Conservation (phyloP, 2,329 filamentous ascomycete genomes). For the Fonsecaea pedrosoi region DNA sequence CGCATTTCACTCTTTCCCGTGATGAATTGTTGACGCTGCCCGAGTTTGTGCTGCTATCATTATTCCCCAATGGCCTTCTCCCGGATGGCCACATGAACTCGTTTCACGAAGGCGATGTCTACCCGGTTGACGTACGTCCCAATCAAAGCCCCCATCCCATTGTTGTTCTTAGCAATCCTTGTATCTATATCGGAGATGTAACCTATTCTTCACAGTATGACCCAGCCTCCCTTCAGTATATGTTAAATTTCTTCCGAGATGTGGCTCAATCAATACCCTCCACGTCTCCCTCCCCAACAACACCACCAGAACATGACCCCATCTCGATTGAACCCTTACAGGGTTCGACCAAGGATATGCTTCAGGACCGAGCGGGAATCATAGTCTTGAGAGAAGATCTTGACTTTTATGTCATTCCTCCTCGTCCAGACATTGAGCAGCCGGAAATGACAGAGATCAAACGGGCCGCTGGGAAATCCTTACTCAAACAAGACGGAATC, state of each 20-base stretch:
- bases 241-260: slow-evolving; percentile 97
- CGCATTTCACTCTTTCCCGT: slow-evolving; percentile 88
- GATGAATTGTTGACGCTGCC: slow-evolving; percentile 95
- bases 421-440: slow-evolving; percentile 80
- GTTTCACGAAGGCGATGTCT: slow-evolving; percentile 89
- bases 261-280: slow-evolving; percentile 95
- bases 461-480: slow-evolving; percentile 82
- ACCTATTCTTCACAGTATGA: slow-evolving; percentile 78
- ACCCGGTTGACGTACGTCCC: slow-evolving; percentile 90
- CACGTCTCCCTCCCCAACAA: slow-evolving; percentile 69
- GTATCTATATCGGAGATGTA: slow-evolving; percentile 57
- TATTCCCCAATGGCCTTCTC: slow-evolving; percentile 97
- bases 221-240: slow-evolving; percentile 93
- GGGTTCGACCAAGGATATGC: slow-evolving; percentile 73
- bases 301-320: slow-evolving; percentile 65
- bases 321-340: slow-evolving; percentile 77
- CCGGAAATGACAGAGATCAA: slow-evolving; percentile 96
- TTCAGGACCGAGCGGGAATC: slow-evolving; percentile 89
- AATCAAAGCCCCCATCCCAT: slow-evolving; percentile 37
- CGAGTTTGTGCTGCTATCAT: slow-evolving; percentile 95
- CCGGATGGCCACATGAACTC: slow-evolving; percentile 95
- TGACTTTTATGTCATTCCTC: slow-evolving; percentile 96
- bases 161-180: slow-evolving; percentile 39
- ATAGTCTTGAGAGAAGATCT: slow-evolving; percentile 95
- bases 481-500: slow-evolving; percentile 89